These are phyloP conservation scores for Pueraria montana DNA, from an alignment of 306 rosid genomes.

Conservation along the genomic window DNA sequence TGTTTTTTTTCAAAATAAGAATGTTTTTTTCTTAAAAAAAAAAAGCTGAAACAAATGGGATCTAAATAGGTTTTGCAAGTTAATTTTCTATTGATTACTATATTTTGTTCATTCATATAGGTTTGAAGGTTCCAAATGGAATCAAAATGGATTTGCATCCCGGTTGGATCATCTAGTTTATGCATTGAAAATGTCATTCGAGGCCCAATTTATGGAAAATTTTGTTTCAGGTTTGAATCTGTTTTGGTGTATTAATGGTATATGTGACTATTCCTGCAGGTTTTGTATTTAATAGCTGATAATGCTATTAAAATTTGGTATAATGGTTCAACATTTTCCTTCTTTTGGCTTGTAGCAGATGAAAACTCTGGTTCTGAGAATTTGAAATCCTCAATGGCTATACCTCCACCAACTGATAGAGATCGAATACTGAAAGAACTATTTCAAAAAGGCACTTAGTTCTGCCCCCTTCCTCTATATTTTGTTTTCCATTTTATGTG, in stretches of 20 bases:
- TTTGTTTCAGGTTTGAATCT: slow-evolving; percentile 80
- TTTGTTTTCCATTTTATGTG: slow-evolving; percentile 16
- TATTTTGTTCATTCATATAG: slow-evolving; percentile 47
- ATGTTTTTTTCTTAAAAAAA: not conserved
- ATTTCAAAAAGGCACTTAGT: slow-evolving; percentile 70
- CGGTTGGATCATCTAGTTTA: slow-evolving; percentile 69
- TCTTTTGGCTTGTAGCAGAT: slow-evolving; percentile 57
- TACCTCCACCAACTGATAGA: slow-evolving; percentile 78
- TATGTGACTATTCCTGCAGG: not conserved
- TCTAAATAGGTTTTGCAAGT: slow-evolving; percentile 16
- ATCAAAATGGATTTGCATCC: slow-evolving; percentile 76
- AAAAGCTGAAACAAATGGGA: not conserved
- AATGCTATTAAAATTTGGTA: slow-evolving; percentile 18
- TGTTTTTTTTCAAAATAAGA: not conserved
- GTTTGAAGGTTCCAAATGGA: slow-evolving; percentile 54
- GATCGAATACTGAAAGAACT: slow-evolving; percentile 80
- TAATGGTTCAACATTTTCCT: slow-evolving; percentile 29
- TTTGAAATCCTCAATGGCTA: slow-evolving; percentile 63
- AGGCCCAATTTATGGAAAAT: slow-evolving; percentile 83
- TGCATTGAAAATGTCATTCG: slow-evolving; percentile 70
- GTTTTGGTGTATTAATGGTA: slow-evolving; percentile 1
- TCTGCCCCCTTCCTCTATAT: slow-evolving; percentile 18
- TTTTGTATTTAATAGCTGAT: slow-evolving; percentile 6
- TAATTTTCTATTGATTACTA: slow-evolving; percentile 20
- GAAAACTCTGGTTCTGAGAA: slow-evolving; percentile 71